These are phyloP conservation scores for Oleoguttula mirabilis DNA, from an alignment of 495 filamentous ascomycete genomes.

Conservation along the genomic window DNA sequence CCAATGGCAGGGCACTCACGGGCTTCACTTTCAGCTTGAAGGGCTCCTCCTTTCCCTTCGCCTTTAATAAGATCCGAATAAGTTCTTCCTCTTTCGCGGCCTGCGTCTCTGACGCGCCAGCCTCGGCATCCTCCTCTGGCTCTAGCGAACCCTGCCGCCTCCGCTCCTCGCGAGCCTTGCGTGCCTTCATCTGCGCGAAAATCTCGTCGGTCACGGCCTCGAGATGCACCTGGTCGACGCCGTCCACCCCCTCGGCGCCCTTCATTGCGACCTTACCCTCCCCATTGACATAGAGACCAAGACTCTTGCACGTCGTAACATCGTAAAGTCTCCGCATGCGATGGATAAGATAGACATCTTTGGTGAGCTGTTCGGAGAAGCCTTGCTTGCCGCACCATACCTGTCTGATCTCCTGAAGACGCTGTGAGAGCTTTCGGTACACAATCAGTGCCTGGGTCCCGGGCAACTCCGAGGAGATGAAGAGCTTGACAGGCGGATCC, in stretches of 20 bases:
- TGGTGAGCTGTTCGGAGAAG: conserved; percentile 36
- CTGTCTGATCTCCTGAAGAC: conserved; percentile 50
- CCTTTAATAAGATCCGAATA: conserved; percentile 48
- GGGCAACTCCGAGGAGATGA: conserved; percentile 57
- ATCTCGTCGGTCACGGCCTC: conserved; percentile 59
- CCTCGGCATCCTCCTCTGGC: conserved; percentile 28
- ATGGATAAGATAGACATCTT: conserved; percentile 66
- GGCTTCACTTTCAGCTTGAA: conserved; percentile 46
- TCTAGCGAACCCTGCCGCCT: conserved; percentile 2
- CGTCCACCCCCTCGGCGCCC: conserved; percentile 22
- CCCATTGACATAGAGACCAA: conserved; percentile 43
- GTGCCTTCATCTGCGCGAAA: conserved; percentile 22
- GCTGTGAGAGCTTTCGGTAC: conserved; percentile 52
- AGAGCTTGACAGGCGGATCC: conserved; percentile 48
- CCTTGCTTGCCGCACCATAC: conserved; percentile 55
- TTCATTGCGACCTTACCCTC: conserved; percentile 28
- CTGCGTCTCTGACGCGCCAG: conserved; percentile 19
- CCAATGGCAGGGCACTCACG: conserved; percentile 35
- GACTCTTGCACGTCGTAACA: conserved; percentile 56
- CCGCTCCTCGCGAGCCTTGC: conserved; percentile 32
- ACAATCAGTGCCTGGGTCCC: conserved; percentile 53
- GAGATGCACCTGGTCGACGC: conserved; percentile 37
- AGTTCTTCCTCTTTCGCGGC: conserved; percentile 19
- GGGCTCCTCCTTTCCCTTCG: conserved; percentile 41
- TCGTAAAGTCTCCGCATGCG: conserved; percentile 59